Base-by-base conservation (phyloP, 441 rosid genomes). In the Pelargonium myrrhifolium region DNA sequence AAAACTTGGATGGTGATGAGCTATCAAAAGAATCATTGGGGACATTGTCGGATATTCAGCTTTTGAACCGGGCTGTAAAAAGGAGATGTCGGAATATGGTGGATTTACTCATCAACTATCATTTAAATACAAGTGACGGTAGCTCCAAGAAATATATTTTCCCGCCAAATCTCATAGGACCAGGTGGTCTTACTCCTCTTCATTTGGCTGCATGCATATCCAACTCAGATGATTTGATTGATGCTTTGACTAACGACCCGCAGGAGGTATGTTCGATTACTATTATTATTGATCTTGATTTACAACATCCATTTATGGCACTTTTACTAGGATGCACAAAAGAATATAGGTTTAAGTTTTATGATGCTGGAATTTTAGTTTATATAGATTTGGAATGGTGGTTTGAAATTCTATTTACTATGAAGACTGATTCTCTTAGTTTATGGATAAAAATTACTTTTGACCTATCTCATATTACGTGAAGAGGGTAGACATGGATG, bases 141-240 rank as follows among this genome's bases (percentile, higher is more conserved):
- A 66, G 78, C 74, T 71, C 80, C 0, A 80, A 45, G 58, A 77
- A 22, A 5, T 86, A 79, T 5, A 77, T 92, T 18, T 92, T 89
- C 81, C 76, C 82, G 49, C 93, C 98, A 37, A 81, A 83, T 70
- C 72, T 81, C 72, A 79, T 65, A 15, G 94, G 96, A 28, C 85
- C 96, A 15, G 94, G 91, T 55, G 94, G 91, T 68, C 78, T 88
- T 77, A 82, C 96, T 37, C 92, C 98, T 39, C 76, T 92, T 43
- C 98, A 92, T 80, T 79, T 89, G 80, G 94, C 91, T 74, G 98
- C 98, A 49, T 83, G 85, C 77, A 84, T 84, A 22, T 80, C 89
- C 1, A 83, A 78, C 70, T 86, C 89, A 49, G 86, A 77, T 9
- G 89, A 81, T 71, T 66, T 88, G 62, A 69, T 92, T 53, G 89